Percentiles rank a stretch among this genome's conserved stretches.
phyloP scores from a whole-genome alignment of 2,329 filamentous ascomycete genomes.

The Trichoderma arundinaceum region DNA sequence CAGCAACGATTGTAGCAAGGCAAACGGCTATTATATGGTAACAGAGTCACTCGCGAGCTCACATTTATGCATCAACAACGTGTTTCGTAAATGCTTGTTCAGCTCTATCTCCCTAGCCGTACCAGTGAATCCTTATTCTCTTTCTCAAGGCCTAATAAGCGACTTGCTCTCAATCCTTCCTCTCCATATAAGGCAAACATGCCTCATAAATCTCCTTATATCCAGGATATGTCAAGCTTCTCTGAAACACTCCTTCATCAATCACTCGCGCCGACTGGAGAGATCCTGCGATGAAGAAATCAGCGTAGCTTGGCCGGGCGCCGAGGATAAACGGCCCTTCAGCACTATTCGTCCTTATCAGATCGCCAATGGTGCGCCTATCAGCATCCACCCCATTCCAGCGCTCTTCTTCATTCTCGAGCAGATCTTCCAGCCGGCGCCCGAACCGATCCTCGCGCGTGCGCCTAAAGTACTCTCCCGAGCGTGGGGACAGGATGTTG shows the following conservation, averaged over 20 bases:
- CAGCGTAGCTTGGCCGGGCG: neutral
- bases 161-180: conserved; percentile 1
- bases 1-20: neutral
- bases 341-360: conserved; percentile 3
- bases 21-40: neutral
- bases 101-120: neutral
- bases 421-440: conserved; percentile 8
- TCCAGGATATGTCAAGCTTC: neutral
- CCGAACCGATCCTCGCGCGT: conserved; percentile 3
- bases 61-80: too few relatives aligned
- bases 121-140: neutral
- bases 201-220: conserved; percentile 13
- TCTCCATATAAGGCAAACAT: conserved; percentile 17
- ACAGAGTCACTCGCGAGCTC: too few relatives aligned
- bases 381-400: conserved; percentile 2
- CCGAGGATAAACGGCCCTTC: conserved; percentile 19
- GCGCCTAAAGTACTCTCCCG: conserved; percentile 15
- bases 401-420: conserved; percentile 9
- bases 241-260: conserved; percentile 3
- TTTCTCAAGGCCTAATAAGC: neutral
- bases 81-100: neutral
- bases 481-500: conserved; percentile 8
- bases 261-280: conserved; percentile 4
- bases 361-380: neutral
- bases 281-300: conserved; percentile 22